Base-by-base conservation (phyloP, 208 protist species). In the Trypanosoma platydactyli region DNA sequence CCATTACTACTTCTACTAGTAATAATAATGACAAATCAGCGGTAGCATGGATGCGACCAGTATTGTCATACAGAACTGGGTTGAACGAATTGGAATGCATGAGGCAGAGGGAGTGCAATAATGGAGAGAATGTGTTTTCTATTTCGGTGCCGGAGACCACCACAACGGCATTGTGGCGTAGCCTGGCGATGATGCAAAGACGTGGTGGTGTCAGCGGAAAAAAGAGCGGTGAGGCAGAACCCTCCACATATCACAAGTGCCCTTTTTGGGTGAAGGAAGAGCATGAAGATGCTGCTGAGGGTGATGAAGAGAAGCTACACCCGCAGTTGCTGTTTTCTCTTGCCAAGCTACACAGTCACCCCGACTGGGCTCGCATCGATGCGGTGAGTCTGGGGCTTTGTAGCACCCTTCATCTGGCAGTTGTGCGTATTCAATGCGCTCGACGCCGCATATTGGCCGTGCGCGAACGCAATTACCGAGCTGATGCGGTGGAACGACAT, bases 331-430 rank as follows among this genome's bases (percentile, higher is more conserved):
- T 61, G 18, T 9, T 45, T 49, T 50, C 52, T 12, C n/a, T 73
- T 4, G 60, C 60, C 11, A 42, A 66, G 12, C 51, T 67, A 56
- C 53, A 55, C 18, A 13, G 22, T 9, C 20, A 48, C 15, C 15
- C 44, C 2, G 18, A 56, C 22, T 75, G 41, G 61, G 13, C 24
- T 9, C 9, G n/a, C 25, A 40, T 58, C 15, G 46, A 75, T 22
- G 18, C 45, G 1, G 62, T 33, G 13, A 59, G 44, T 27, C 27
- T 68, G 11, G 35, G 16, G 3, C 63, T 68, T 54, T 59, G 52
- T 58, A 9, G 58, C 27, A 44, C 62, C 13, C 53, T 75, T 56
- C 61, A 68, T 29, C 18, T 64, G 12, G 69, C 69, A 38, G 49
- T 46, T 15, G 69, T 75, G 41, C 52, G 55, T 1, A 18, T 75